phyloP scores from a whole-genome alignment of 2,329 filamentous ascomycete species.

The Diaporthe australafricana region DNA sequence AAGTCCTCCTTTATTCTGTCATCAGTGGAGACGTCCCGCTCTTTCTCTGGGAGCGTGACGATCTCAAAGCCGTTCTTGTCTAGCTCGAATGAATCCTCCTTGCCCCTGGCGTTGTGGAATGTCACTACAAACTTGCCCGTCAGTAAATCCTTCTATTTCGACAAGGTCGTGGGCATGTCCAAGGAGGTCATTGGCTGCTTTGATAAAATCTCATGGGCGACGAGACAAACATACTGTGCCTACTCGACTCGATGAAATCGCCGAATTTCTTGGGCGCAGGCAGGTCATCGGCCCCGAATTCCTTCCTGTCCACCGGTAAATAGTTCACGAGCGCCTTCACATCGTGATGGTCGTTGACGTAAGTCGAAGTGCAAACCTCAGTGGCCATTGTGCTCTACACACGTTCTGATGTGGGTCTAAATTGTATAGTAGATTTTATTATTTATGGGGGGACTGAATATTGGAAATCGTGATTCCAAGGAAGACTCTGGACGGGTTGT shows the following conservation, averaged over 20 bases:
- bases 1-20: neutral
- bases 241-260: conserved; percentile 13
- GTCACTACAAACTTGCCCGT: neutral
- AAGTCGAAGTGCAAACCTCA: conserved; percentile 12
- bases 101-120: conserved; percentile 20
- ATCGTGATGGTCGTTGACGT: neutral
- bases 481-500: neutral
- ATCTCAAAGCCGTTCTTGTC: conserved; percentile 32
- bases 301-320: neutral
- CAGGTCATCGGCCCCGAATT: neutral
- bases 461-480: neutral
- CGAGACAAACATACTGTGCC: conserved; percentile 2
- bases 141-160: neutral
- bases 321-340: conserved; percentile 4
- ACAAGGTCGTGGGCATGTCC: neutral
- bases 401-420: neutral
- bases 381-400: neutral
- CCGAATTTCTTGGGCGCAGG: conserved; percentile 12
- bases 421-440: neutral
- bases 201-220: neutral
- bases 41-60: neutral
- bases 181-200: neutral
- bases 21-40: neutral
- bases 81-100: conserved; percentile 23
- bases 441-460: no score